These are phyloP conservation scores for Haberlea rhodopensis DNA, from an alignment of 257 asterid genomes.

Conservation along the genomic window DNA sequence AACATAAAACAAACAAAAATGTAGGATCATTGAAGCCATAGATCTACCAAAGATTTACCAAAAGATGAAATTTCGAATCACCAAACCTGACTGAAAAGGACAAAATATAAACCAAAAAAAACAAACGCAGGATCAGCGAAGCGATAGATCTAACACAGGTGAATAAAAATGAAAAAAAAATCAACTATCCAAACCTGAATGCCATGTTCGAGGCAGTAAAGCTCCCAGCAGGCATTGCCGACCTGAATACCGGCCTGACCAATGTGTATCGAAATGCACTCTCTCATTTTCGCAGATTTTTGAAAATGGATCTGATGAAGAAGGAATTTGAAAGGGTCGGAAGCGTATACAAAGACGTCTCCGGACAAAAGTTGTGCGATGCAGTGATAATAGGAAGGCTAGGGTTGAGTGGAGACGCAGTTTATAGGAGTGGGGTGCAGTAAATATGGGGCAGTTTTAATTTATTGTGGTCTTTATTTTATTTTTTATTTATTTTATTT, in stretches of 20 bases:
- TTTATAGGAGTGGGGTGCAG: not conserved
- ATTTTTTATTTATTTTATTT: too few species aligned
- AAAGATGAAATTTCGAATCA: too few species aligned
- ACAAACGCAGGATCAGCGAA: not conserved
- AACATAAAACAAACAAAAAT: too few species aligned
- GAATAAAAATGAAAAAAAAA: too few species aligned
- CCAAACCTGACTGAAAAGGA: too few species aligned
- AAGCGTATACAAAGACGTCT: not conserved
- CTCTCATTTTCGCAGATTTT: not conserved
- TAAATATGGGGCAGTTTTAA: not conserved
- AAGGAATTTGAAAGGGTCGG: not conserved
- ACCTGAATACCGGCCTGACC: constrained; percentile 2
- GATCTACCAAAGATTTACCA: not conserved
- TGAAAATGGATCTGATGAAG: not conserved
- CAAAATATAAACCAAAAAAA: too few species aligned
- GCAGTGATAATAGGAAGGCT: not conserved
- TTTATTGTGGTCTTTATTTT: not conserved
- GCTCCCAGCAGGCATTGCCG: constrained; percentile 4
- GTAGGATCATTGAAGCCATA: not conserved
- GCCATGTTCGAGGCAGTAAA: not conserved
- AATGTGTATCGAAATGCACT: constrained; percentile 2
- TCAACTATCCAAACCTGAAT: not conserved
- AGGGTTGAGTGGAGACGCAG: not conserved
- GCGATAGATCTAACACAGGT: not conserved
- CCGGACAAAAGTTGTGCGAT: not conserved